Base-by-base conservation (phyloP, 2,329 filamentous ascomycete species). In the Hortaea sp. region DNA sequence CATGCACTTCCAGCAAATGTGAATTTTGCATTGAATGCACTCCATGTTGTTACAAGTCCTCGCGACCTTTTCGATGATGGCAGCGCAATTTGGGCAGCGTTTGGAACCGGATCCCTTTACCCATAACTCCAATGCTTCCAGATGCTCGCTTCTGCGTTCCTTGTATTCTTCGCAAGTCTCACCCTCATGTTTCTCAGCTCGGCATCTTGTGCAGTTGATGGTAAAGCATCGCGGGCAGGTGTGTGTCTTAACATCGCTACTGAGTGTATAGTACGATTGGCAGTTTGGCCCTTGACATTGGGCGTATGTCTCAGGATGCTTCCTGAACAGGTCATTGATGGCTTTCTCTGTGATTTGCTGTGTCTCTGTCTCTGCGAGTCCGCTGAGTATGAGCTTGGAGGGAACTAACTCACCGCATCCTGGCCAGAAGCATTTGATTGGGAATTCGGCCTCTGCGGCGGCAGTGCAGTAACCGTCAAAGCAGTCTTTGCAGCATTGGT, bases 1-100 rank as follows among this genome's bases (percentile, higher is more conserved):
- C 32, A 51, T 39, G 30, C 49, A 51, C 28, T 32, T 35, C 35
- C 37, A 51, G 32, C 49, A 51, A n/a, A 43, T 48, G 40, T 51
- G 46, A 1, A 29, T 39, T 5, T 45, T 28, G 40, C 49, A 51
- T 2, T 27, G 28, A 3, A 32, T 27, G 12, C 49, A 51, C 13
- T 39, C 30, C 12, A 51, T 46, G 41, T 51, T 39, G 32, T 44
- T 40, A 38, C 49, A 51, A 7, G 46, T 46, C 20, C 20, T 20
- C 1, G 34, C 43, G n/a, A 42, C 34, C n/a, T 41, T 49, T 11
- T 49, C 35, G 7, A 45, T 31, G 2, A 39, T 35, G 4, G 29
- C 41, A 27, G 28, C 11, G 43, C 49, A 51, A 11, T 40, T 30
- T 6, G 42, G 42, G 27, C 49, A 51, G 28, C 29, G 41, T n/a